Percentiles rank a stretch among this genome's conserved stretches.
phyloP scores from a whole-genome alignment of 2,329 filamentous ascomycete species.

The Scedosporium boydii region DNA sequence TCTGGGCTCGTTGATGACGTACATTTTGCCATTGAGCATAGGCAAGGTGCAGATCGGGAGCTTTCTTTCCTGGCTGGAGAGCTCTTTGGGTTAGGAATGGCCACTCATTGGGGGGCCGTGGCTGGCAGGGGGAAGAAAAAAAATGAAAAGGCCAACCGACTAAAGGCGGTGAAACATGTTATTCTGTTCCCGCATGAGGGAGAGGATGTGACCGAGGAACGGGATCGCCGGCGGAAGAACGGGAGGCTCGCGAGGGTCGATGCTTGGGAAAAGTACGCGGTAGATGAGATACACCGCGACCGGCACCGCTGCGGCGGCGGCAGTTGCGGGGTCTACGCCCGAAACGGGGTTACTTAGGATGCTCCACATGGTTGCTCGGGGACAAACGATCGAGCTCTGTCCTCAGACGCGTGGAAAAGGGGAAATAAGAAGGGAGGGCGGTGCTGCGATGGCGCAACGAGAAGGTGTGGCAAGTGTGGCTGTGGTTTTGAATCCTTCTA shows the following conservation, averaged over 20 bases:
- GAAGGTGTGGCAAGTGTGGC: too few species aligned
- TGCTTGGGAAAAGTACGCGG: conserved; percentile 11
- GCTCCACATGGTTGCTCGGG: too few species aligned
- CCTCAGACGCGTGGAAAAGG: too few species aligned
- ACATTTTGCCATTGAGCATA: conserved; percentile 32
- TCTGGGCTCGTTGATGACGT: conserved; percentile 30
- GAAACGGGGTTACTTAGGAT: too few species aligned
- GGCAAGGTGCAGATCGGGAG: conserved; percentile 31
- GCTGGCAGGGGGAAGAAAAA: too few species aligned
- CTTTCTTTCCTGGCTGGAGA: conserved; percentile 15
- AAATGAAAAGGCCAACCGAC: conserved; percentile 15
- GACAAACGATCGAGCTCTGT: too few species aligned
- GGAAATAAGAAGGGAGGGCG: too few species aligned
- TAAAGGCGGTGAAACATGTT: conserved; percentile 27
- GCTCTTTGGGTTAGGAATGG: not conserved
- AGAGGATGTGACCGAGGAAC: conserved; percentile 34
- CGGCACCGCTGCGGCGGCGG: not conserved
- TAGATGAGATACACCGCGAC: conserved; percentile 8
- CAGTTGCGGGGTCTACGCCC: not conserved
- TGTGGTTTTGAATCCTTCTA: too few species aligned
- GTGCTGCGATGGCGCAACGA: too few species aligned
- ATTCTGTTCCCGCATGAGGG: conserved; percentile 25
- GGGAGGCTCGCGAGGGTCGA: conserved; percentile 31
- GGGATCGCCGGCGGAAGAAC: conserved; percentile 29
- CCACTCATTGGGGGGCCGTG: not conserved